Conservation (phyloP, 768 basidiomycete species). For the Rubroboletus satanas region DNA sequence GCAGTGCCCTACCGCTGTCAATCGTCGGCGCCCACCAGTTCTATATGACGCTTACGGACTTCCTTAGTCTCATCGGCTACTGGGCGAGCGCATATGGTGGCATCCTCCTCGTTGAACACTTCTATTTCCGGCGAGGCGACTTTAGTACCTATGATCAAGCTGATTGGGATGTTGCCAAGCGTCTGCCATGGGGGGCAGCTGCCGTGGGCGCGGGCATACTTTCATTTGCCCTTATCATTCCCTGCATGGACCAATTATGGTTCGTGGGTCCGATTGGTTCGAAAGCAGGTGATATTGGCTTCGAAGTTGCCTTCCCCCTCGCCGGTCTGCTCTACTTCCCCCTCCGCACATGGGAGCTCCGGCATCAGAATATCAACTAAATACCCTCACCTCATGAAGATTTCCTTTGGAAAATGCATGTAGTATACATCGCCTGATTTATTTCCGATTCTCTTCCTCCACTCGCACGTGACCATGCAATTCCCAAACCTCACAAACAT, state of each 20-base stretch:
- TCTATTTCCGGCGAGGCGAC: slow-evolving; percentile 53
- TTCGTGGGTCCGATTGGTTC: slow-evolving; percentile 66
- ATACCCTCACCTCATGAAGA: neutral
- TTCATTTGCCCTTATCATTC: slow-evolving; percentile 54
- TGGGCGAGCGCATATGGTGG: slow-evolving; percentile 56
- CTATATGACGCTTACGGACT: slow-evolving; percentile 57
- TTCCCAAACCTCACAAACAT: neutral
- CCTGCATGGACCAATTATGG: slow-evolving; percentile 70
- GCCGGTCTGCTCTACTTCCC: slow-evolving; percentile 50
- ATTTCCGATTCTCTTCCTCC: neutral
- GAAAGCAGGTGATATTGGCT: slow-evolving; percentile 66
- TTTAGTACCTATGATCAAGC: slow-evolving; percentile 47
- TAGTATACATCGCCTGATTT: slow-evolving; percentile 7
- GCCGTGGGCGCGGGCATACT: slow-evolving; percentile 50
- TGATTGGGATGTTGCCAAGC: slow-evolving; percentile 47
- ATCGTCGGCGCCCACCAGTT: slow-evolving; percentile 69
- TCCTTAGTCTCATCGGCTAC: slow-evolving; percentile 68
- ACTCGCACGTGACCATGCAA: neutral
- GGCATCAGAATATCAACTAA: slow-evolving; percentile 26
- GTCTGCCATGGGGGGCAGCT: slow-evolving; percentile 60
- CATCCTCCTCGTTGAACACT: slow-evolving; percentile 63
- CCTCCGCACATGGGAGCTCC: slow-evolving; percentile 49
- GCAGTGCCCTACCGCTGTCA: slow-evolving; percentile 61
- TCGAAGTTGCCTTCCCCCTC: slow-evolving; percentile 54
- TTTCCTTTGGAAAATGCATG: slow-evolving; percentile 5